Evolutionary conservation across 768 basidiomycete genomes (phyloP), one percentile per base, ranked within the genome.

Genomic region (Ramaria sp.): DNA sequence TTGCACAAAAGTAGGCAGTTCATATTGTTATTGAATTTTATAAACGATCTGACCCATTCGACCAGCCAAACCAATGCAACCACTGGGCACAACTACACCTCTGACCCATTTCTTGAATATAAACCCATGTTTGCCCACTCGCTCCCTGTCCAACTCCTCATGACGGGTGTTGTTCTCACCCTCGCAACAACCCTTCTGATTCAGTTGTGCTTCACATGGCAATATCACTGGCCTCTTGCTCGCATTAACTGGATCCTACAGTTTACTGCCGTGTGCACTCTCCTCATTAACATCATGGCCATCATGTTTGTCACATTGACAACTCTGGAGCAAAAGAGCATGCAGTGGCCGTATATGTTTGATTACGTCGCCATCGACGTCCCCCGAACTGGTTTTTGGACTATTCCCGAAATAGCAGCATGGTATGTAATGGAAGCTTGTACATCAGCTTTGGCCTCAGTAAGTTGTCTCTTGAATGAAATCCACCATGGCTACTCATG

Each of bases 211-310:
- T 96, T 99, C 71, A 97, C 96, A 4, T 87, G 85, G 0, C 91
- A 95, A 65, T 97, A 95, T 60, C 96, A 99, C 67, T 89, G 87
- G 78, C 90, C 92, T 0, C 82, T 99, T 38, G 91, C 93, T 0
- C 86, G 84, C 5, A 78, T 88, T 62, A 99, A 99, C 71, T 99
- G 89, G 68, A 73, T 82, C 51, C 80, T 97, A 32, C 96, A 98
- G 66, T 65, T 98, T 12, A 80, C 83, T 2, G 90, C 88, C 7
- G 90, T 93, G 25, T 72, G 78, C 32, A 82, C 86, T 3, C 81
- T 95, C 20, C 77, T 96, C 55, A 76, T 85, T 34, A 85, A 84
- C 15, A 75, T 86, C 52, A 76, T 83, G 45, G 86, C 88, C 8
- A 89, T 86, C 1, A 72, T 94, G 45, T 78, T 82, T 63, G 78